Evolutionary conservation across 306 rosid species (phyloP).

Genomic region (Acmispon strigosus): DNA sequence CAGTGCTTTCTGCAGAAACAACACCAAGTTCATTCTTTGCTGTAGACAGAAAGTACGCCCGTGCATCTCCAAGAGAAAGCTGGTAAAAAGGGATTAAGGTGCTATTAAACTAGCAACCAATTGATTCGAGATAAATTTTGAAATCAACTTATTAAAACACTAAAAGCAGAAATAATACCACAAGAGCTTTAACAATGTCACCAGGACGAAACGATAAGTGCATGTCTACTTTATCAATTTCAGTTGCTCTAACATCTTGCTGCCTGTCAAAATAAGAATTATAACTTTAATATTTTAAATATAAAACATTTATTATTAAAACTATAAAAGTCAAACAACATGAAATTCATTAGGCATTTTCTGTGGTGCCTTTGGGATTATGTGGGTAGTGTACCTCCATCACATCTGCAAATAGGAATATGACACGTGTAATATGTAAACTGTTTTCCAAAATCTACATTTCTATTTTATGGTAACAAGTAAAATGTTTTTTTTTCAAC

Average conservation of each 20-base stretch:
- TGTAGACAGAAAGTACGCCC: slow-evolving; percentile 83
- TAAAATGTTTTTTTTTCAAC: too few relatives aligned
- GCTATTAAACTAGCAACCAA: not conserved
- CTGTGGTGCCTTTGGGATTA: too few relatives aligned
- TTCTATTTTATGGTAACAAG: too few relatives aligned
- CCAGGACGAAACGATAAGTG: slow-evolving; percentile 66
- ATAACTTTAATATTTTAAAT: not conserved
- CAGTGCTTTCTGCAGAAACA: slow-evolving; percentile 77
- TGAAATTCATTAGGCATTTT: too few relatives aligned
- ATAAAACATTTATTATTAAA: not conserved
- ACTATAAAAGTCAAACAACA: not conserved
- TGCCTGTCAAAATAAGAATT: slow-evolving; percentile 49
- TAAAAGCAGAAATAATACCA: slow-evolving; percentile 47
- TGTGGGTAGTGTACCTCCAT: too few relatives aligned
- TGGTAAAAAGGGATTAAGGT: slow-evolving; percentile 33
- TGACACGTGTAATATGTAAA: too few relatives aligned
- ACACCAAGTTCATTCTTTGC: slow-evolving; percentile 93
- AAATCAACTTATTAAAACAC: not conserved
- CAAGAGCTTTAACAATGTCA: slow-evolving; percentile 75
- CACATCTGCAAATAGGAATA: too few relatives aligned
- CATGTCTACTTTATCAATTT: slow-evolving; percentile 95
- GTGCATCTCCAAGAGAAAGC: slow-evolving; percentile 94
- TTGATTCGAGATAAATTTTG: not conserved
- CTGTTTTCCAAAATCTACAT: too few relatives aligned
- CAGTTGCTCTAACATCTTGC: slow-evolving; percentile 93